Conservation (phyloP, 192 early-diverging fungal genomes). For the Phlyctochytrium planicorne region DNA sequence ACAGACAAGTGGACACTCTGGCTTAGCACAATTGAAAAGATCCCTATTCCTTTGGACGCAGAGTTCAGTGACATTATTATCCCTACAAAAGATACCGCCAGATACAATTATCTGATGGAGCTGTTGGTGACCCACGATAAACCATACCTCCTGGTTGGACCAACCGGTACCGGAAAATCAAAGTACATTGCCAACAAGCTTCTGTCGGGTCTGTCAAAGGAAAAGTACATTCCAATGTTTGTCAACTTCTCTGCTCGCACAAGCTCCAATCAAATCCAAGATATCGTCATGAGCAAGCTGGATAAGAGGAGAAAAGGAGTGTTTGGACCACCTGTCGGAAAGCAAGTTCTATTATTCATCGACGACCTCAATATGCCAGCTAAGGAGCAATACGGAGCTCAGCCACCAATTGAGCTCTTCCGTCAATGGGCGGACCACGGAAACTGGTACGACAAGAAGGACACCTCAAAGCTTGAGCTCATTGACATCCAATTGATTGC, state of each 20-base stretch:
- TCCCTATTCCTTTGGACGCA: conserved; percentile 43
- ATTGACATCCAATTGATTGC: conserved; percentile 59
- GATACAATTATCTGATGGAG: conserved; percentile 62
- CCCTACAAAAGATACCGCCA: conserved; percentile 61
- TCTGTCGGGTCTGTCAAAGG: conserved; percentile 48
- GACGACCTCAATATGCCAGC: conserved; percentile 66
- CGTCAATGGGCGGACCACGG: conserved; percentile 62
- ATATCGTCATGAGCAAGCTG: conserved; percentile 62
- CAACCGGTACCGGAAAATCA: conserved; percentile 64
- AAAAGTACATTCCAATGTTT: conserved; percentile 57
- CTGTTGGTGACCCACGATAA: conserved; percentile 52
- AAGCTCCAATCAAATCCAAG: conserved; percentile 56
- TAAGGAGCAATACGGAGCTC: conserved; percentile 62
- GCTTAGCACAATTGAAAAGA: conserved; percentile 50
- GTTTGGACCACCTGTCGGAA: conserved; percentile 58
- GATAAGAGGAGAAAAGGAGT: conserved; percentile 63
- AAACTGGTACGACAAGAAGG: conserved; percentile 67
- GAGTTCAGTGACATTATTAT: conserved; percentile 64
- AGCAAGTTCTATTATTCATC: conserved; percentile 53
- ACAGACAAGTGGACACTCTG: conserved; percentile 49
- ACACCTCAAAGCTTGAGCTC: conserved; percentile 53
- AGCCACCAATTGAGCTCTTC: conserved; percentile 62
- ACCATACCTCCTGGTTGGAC: conserved; percentile 54
- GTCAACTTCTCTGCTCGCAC: conserved; percentile 63
- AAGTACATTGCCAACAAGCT: conserved; percentile 60